A percentile compares a stretch with the other conserved stretches of the same genome.
phyloP scores from a whole-genome alignment of 2,329 filamentous ascomycete species.

The Venturia effusa region DNA sequence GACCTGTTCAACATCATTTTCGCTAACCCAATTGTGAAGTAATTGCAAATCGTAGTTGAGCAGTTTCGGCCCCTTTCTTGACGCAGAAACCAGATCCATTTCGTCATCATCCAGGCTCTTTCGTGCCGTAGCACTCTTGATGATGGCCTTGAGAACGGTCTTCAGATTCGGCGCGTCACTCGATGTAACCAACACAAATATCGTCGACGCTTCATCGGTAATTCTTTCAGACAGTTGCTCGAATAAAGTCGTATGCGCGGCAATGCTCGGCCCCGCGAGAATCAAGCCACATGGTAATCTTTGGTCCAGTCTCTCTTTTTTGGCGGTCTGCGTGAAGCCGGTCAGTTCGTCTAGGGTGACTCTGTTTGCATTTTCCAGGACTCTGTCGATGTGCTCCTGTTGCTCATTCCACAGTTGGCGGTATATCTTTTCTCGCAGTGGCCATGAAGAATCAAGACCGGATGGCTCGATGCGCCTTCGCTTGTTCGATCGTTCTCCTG shows the following conservation, averaged over 20 bases:
- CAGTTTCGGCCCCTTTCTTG: conserved; percentile 48
- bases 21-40: conserved; percentile 48
- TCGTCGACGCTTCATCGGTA: conserved; percentile 34
- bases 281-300: conserved; percentile 61
- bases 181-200: conserved; percentile 57
- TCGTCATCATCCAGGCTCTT: conserved; percentile 46
- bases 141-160: conserved; percentile 59
- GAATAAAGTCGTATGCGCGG: conserved; percentile 65
- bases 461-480: conserved; percentile 29
- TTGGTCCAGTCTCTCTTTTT: conserved; percentile 18
- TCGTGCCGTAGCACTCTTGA: conserved; percentile 50
- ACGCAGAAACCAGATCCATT: conserved; percentile 18
- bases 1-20: conserved; percentile 46
- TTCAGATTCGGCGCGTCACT: conserved; percentile 66
- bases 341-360: conserved; percentile 27
- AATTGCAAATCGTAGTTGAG: conserved; percentile 72
- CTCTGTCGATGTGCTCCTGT: conserved; percentile 46
- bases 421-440: conserved; percentile 49
- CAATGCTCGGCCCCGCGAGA: conserved; percentile 67
- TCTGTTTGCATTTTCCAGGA: conserved; percentile 30
- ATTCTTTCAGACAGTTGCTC: conserved; percentile 47
- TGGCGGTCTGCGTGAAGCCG: conserved; percentile 24
- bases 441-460: conserved; percentile 26
- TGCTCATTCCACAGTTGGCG: conserved; percentile 53
- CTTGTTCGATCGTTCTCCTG: conserved; percentile 24